phyloP scores from a whole-genome alignment of 2,329 filamentous ascomycete genomes.

The Aspergillus sp. region DNA sequence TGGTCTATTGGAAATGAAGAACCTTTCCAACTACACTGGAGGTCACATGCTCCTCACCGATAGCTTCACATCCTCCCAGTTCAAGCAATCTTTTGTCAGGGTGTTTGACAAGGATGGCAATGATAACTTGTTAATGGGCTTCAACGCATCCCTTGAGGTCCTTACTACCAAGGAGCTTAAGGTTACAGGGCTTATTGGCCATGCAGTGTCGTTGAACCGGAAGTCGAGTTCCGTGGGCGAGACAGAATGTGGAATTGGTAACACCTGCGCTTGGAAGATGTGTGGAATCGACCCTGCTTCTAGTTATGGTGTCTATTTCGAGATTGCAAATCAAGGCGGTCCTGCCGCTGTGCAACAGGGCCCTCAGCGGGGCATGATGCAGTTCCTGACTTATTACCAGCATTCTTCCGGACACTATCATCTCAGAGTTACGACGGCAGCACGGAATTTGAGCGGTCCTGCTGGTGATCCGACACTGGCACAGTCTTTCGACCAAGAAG shows the following conservation, averaged over 20 bases:
- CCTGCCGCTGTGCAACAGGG: conserved; percentile 76
- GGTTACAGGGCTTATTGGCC: conserved; percentile 92
- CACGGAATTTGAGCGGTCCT: conserved; percentile 82
- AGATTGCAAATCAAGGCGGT: conserved; percentile 89
- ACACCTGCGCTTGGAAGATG: conserved; percentile 99
- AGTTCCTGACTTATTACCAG: conserved; percentile 98
- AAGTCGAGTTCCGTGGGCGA: conserved; percentile 95
- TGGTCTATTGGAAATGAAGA: conserved; percentile 95
- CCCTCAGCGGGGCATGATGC: conserved; percentile 89
- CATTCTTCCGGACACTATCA: conserved; percentile 95
- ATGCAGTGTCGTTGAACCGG: conserved; percentile 94
- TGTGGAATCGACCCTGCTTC: conserved; percentile 91
- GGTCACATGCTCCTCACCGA: conserved; percentile 98
- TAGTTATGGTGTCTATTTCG: conserved; percentile 95
- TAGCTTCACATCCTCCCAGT: conserved; percentile 98
- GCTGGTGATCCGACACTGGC: conserved; percentile 91
- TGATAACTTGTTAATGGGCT: conserved; percentile 94
- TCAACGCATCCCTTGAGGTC: conserved; percentile 93
- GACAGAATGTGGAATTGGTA: conserved; percentile 95
- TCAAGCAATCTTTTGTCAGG: conserved; percentile 95
- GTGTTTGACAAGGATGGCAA: conserved; percentile 95
- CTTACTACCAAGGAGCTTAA: conserved; percentile 97
- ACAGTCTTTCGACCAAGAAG: conserved; percentile 97
- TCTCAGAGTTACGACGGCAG: conserved; percentile 87
- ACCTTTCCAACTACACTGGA: conserved; percentile 87